Evolutionary conservation across 1,139 yeast genomes (phyloP).

Genomic region (Protomyces arabidopsidicola): DNA sequence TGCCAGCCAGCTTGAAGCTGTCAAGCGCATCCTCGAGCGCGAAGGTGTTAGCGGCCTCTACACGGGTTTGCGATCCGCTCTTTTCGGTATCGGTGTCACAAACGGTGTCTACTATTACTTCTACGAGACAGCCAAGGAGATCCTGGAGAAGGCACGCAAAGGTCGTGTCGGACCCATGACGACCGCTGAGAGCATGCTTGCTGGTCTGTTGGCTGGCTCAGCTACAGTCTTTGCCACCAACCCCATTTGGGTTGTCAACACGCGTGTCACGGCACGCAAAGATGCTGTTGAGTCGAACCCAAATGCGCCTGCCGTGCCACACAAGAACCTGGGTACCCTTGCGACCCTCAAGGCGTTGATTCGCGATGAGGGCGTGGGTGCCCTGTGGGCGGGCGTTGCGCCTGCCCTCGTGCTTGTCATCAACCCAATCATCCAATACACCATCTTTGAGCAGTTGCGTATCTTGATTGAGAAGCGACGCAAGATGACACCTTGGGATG

Average conservation of each 20-base stretch:
- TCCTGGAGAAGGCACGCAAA: slow-evolving; percentile 45
- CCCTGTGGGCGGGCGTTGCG: slow-evolving; percentile 68
- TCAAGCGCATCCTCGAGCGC: slow-evolving; percentile 50
- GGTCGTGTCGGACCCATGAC: slow-evolving; percentile 38
- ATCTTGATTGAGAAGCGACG: slow-evolving; percentile 57
- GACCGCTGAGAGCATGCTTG: slow-evolving; percentile 66
- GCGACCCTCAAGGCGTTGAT: slow-evolving; percentile 57
- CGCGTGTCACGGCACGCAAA: slow-evolving; percentile 33
- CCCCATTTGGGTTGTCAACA: slow-evolving; percentile 65
- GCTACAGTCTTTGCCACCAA: slow-evolving; percentile 81
- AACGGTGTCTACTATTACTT: slow-evolving; percentile 88
- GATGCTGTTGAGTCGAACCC: slow-evolving; percentile 23
- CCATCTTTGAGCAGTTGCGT: slow-evolving; percentile 81
- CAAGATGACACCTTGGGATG: slow-evolving; percentile 52
- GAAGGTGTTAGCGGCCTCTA: slow-evolving; percentile 73
- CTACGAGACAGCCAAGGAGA: slow-evolving; percentile 64
- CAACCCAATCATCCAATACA: slow-evolving; percentile 88
- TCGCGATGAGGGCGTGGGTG: slow-evolving; percentile 62
- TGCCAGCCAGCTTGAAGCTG: slow-evolving; percentile 39
- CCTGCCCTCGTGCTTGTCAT: slow-evolving; percentile 80
- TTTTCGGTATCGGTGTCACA: slow-evolving; percentile 78
- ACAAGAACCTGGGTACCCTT: slow-evolving; percentile 44
- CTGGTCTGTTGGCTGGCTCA: slow-evolving; percentile 85
- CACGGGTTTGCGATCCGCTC: slow-evolving; percentile 81
- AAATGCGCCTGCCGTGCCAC: slow-evolving; percentile 23